These are phyloP conservation scores for Apiospora malaysiana DNA, from an alignment of 2,329 filamentous ascomycete species.

Conservation along the genomic window DNA sequence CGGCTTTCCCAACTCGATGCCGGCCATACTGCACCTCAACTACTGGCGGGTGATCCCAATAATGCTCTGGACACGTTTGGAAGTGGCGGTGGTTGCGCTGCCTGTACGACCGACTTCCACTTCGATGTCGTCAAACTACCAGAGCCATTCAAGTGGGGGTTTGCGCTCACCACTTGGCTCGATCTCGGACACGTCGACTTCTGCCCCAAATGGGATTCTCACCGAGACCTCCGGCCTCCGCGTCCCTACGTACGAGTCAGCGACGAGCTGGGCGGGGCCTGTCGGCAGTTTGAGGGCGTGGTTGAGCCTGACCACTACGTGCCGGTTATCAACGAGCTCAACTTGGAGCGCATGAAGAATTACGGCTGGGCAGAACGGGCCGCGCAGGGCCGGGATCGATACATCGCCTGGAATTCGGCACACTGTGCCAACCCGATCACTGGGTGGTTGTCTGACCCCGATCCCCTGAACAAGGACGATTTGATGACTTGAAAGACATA, in stretches of 20 bases:
- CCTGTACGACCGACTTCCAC: slow-evolving; percentile 33
- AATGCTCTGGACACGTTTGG: slow-evolving; percentile 21
- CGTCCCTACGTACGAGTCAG: slow-evolving; percentile 23
- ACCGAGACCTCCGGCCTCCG: slow-evolving; percentile 29
- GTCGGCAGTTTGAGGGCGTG: slow-evolving; percentile 31
- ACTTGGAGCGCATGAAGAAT: slow-evolving; percentile 30
- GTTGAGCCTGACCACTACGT: slow-evolving; percentile 23
- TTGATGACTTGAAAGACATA: background rate
- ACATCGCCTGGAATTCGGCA: slow-evolving; percentile 28
- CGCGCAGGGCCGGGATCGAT: slow-evolving; percentile 25
- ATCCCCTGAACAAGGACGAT: slow-evolving; percentile 32
- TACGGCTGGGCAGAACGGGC: slow-evolving; percentile 30
- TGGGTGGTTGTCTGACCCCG: slow-evolving; percentile 31
- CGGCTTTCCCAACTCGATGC: slow-evolving; percentile 24
- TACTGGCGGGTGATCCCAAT: slow-evolving; percentile 8
- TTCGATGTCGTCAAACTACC: slow-evolving; percentile 31
- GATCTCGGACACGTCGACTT: slow-evolving; percentile 33
- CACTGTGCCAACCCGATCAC: slow-evolving; percentile 32
- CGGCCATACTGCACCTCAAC: slow-evolving; percentile 26
- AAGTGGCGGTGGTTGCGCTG: slow-evolving; percentile 28
- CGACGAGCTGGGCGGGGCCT: slow-evolving; percentile 28
- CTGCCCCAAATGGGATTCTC: slow-evolving; percentile 33
- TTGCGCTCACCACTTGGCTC: slow-evolving; percentile 33
- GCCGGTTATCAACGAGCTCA: slow-evolving; percentile 26
- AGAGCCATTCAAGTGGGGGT: slow-evolving; percentile 34